A percentile compares a stretch with the other conserved stretches of the same genome.
phyloP scores from a whole-genome alignment of 148 eudicot species.

The Vaccinium vitisidaea region DNA sequence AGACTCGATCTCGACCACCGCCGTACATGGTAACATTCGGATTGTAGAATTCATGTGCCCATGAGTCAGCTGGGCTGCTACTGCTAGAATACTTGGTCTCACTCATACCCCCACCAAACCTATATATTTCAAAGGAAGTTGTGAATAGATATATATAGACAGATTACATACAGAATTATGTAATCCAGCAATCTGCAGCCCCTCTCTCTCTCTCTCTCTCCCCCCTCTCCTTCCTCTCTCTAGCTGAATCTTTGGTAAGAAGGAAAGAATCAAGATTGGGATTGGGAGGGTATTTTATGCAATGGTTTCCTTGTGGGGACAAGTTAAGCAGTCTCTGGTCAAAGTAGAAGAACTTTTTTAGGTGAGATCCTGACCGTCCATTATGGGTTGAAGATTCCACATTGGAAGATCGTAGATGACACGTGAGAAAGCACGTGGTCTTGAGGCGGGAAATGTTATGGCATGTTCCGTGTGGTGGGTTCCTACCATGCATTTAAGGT shows the following conservation, averaged over 20 bases:
- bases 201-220: neutral
- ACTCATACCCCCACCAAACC: neutral
- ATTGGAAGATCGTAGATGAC: neutral
- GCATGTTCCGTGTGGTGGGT: neutral
- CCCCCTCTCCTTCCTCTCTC: neutral
- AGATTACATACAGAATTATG: neutral
- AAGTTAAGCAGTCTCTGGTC: constrained; percentile 1
- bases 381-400: neutral
- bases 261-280: constrained; percentile 4
- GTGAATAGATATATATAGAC: neutral
- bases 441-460: neutral
- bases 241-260: constrained; percentile 4
- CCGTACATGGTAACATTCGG: neutral
- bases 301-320: neutral
- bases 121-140: neutral
- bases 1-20: neutral
- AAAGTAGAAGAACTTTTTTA: constrained; percentile 11
- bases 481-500: neutral
- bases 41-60: constrained; percentile 11
- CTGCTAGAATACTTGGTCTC: neutral
- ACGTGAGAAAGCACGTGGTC: neutral
- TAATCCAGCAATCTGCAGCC: neutral
- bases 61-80: constrained; percentile 11
- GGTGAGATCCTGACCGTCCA: constrained; percentile 11
- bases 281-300: neutral